A percentile compares a stretch with the other conserved stretches of the same genome.
phyloP scores from a whole-genome alignment of 371 early-diverging fungal genomes.

The Choanephora cucurbitarum region DNA sequence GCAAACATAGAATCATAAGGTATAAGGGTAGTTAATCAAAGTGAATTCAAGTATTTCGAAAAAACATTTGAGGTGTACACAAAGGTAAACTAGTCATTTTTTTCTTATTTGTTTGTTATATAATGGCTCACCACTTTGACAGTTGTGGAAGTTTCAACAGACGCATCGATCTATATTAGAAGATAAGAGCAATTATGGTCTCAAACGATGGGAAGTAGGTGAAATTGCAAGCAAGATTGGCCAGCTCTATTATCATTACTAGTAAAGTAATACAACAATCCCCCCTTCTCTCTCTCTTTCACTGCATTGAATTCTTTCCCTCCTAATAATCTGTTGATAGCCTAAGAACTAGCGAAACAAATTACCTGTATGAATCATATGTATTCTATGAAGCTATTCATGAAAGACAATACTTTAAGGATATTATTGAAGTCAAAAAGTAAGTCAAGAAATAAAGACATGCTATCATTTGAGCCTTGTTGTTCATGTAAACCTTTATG shows the following conservation, averaged over 20 bases:
- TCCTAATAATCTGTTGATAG: no score
- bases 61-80: constrained; percentile 96
- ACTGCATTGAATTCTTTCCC: no score
- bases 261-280: no score
- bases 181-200: constrained; percentile 84
- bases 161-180: constrained; percentile 82
- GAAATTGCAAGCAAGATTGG: constrained; percentile 98
- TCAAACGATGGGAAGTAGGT: constrained; percentile 97
- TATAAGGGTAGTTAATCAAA: no score
- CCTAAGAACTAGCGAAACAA: constrained; percentile 93
- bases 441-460: constrained; percentile 25
- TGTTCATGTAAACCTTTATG: not conserved
- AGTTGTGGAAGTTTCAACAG: constrained; percentile 96
- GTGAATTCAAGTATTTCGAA: constrained; percentile 77
- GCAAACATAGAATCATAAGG: not conserved
- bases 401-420: constrained; percentile 92
- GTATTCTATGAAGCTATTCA: constrained; percentile 96
- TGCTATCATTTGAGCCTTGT: not conserved
- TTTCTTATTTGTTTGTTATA: not conserved
- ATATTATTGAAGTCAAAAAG: constrained; percentile 88
- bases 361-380: constrained; percentile 91
- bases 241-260: constrained; percentile 88
- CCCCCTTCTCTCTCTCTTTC: not conserved
- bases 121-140: not conserved
- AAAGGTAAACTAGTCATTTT: constrained; percentile 51